Base-by-base conservation (phyloP, 2,329 filamentous ascomycete species). In the Bipolaris sorokiniana region DNA sequence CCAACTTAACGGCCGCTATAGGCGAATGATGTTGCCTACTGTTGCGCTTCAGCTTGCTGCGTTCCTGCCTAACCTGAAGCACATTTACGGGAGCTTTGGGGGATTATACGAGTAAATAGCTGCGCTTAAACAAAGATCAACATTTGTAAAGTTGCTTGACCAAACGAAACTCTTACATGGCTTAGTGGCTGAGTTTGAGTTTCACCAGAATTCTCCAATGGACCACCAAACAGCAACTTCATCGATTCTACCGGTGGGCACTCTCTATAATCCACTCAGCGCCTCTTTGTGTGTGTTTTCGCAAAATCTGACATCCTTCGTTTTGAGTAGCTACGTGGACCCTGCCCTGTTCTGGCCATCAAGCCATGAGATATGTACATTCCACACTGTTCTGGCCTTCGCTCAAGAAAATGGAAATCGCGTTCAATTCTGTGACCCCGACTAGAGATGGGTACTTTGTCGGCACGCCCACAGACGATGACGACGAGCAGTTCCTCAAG, bases 381-480 rank as follows among this genome's bases (percentile, higher is more conserved):
- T 33, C 48, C 37, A 42, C 13, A 16, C 48, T 37, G 11, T 28
- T 15, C 48, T 51, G 48, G 48, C 37, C 48, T 10, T 10, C 33
- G 9, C 33, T 36, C 33, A 36, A n/a, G 33, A 50, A 41, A 13
- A 18, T 50, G 18, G 41, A 7, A 31, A 42, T 61, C 15, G 23
- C 13, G 3, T 58, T 56, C 31, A 41, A 56, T 23, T 50, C 52
- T 26, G 28, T 38, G 10, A n/a, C 44, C 1, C 59, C 55, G 2
- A 55, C 55, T 13, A 51, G 51, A 1, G 18, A 47, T 9, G 58
- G 55, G 55, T 61, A 61, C 47, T 61, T 61, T 47, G 48, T 48
- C 44, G 63, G 63, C 7, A 46, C 42, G 11, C 42, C 44, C 6
- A 34, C 26, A 11, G 33, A 42, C 9, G 22, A n/a, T 3, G 20